Evolutionary conservation across 2,329 filamentous ascomycete genomes (phyloP), one percentile per base, ranked within the genome.

Genomic region (Fonsecaea pedrosoi): DNA sequence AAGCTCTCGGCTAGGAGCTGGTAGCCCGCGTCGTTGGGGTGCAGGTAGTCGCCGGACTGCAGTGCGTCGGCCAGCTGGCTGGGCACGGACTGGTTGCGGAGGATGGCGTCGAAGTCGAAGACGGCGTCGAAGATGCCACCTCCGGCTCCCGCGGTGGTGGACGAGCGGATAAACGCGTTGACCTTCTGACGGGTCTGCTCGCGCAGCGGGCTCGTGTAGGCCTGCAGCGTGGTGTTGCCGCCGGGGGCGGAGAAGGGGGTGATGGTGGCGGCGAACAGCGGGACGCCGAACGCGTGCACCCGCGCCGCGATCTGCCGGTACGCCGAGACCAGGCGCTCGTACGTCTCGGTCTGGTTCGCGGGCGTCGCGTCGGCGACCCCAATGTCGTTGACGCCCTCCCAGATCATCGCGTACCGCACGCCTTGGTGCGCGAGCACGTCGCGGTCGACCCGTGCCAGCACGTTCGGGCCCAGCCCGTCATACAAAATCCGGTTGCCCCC

Each of bases 321-420:
- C 0, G 86, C 86, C n/a, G 79, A 78, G 40, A 86, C 84, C 2
- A 91, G 77, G 2, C 77, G 72, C 60, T 83, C 81, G 13, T 82
- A 85, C 9, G 88, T 78, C 3, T 75, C 73, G 2, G 71, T 69
- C 71, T 89, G 86, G 0, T 80, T 77, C 0, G 73, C 76, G 0
- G 75, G 58, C 25, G 84, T 83, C 0, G 82, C 72, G 1, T 78
- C 77, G 0, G 81, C 83, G 1, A 76, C 78, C 3, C 88, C 89
- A 64, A 91, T 90, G 72, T 91, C 89, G 73, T 90, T 90, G 34
- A 91, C 87, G 21, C 89, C 88, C 75, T 89, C 86, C 74, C 90
- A 91, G 42, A 90, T 81, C 78, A 91, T 83, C 25, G 85, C 85
- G 72, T 88, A 90, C 70, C 81, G 81, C 2, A 87, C 83, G 3